Conservation (phyloP, 2,329 filamentous ascomycete genomes). For the Rutstroemia sp. region DNA sequence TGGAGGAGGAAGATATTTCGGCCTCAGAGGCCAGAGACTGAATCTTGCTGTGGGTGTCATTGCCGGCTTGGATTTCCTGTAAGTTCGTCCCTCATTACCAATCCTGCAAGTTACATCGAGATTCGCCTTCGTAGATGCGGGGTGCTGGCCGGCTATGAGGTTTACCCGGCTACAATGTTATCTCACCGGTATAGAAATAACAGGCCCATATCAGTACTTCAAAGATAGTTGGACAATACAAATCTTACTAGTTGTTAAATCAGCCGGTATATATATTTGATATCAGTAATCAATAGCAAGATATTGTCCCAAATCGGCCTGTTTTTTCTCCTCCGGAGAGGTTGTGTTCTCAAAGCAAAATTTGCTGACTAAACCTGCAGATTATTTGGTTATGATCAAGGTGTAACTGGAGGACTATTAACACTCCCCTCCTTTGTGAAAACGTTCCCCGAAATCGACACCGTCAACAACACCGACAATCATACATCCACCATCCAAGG, state of each 20-base stretch:
- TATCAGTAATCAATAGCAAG: too few species aligned
- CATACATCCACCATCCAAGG: constrained; percentile 7
- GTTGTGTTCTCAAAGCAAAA: not conserved
- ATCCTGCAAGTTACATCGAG: not conserved
- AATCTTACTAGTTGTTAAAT: too few species aligned
- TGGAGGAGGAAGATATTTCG: constrained; percentile 43
- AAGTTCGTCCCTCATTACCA: constrained; percentile 30
- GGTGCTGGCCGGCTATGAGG: not conserved
- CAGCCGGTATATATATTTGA: too few species aligned
- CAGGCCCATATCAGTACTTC: too few species aligned
- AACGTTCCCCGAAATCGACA: constrained; percentile 12
- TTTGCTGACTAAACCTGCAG: constrained; percentile 1
- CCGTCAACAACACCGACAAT: constrained; percentile 1
- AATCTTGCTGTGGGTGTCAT: constrained; percentile 65
- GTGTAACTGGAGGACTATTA: constrained; percentile 31
- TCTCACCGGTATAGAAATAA: too few species aligned
- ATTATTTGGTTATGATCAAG: constrained; percentile 41
- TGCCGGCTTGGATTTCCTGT: constrained; percentile 65
- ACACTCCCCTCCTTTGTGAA: constrained; percentile 21
- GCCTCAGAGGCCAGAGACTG: constrained; percentile 56
- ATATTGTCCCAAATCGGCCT: too few species aligned
- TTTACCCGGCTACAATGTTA: not conserved
- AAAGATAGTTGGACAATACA: too few species aligned
- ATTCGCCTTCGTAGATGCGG: too few species aligned
- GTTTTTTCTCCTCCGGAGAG: too few species aligned